A percentile compares a stretch with the other conserved stretches of the same genome.
Evolutionary conservation across 73 alveolate genomes (phyloP).

Genomic region (Blepharisma stoltei): DNA sequence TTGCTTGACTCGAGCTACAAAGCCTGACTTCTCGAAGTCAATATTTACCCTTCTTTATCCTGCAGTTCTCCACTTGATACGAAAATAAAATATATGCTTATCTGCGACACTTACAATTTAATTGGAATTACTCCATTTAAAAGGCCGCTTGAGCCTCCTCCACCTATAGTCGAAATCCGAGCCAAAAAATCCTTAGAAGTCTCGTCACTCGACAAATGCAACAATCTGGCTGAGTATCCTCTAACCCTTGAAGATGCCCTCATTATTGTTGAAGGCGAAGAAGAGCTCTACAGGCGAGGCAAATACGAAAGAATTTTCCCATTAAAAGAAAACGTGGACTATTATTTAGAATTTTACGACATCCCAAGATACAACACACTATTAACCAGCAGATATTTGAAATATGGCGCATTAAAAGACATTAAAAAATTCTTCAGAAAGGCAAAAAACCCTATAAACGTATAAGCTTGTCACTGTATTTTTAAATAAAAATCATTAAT

Average conservation of each 20-base stretch:
- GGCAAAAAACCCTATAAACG: too few relatives aligned
- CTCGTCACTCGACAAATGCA: slow-evolving; percentile 12
- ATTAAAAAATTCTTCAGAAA: too few relatives aligned
- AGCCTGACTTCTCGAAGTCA: slow-evolving; percentile 95
- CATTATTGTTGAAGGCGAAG: slow-evolving; percentile 46
- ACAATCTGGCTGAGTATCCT: slow-evolving; percentile 3
- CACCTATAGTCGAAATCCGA: too few relatives aligned
- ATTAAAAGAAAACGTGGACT: slow-evolving; percentile 52
- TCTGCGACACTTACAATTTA: slow-evolving; percentile 71
- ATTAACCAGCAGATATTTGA: slow-evolving; percentile 39
- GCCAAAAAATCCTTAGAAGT: too few relatives aligned
- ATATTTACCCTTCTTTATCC: slow-evolving; percentile 86
- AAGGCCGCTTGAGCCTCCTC: not conserved
- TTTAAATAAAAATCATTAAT: too few relatives aligned
- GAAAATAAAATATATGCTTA: slow-evolving; percentile 70
- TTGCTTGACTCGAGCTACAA: slow-evolving; percentile 75
- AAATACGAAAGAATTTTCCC: slow-evolving; percentile 67
- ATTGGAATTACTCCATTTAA: slow-evolving; percentile 46
- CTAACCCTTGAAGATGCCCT: slow-evolving; percentile 37
- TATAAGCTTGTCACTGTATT: too few relatives aligned
- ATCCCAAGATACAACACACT: slow-evolving; percentile 33
- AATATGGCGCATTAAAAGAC: not conserved
- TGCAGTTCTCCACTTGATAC: slow-evolving; percentile 78
- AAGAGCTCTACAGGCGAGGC: slow-evolving; percentile 47
- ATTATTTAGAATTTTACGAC: slow-evolving; percentile 60